Base-by-base conservation (phyloP, 2,329 filamentous ascomycete species). In the Neofusicoccum laricinum region DNA sequence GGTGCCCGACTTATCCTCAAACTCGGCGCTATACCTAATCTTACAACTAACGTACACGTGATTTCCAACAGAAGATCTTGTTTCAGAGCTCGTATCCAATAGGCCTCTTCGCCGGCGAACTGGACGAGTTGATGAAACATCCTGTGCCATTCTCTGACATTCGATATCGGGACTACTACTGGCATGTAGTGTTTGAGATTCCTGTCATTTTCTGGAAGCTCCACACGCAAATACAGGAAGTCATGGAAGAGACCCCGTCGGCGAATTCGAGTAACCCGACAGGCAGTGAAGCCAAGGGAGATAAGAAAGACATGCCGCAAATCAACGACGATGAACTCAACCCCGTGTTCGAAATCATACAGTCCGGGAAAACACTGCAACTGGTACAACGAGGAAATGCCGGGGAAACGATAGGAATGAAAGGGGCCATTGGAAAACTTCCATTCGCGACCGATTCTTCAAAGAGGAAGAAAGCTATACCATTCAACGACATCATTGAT, bases 111-210 rank as follows among this genome's bases (percentile, higher is more conserved):
- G n/a, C 45, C 8, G 58, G 58, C 1, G 11, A 50, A 14, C 17
- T 61, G 4, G n/a, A 61, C 4, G 41, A 50, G 12, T 19, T 17
- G n/a, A 61, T 45, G 12, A 48, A 40, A 10, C 15, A 49, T 4
- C 43, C 45, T 5, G 55, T n/a, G 10, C 5, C 32, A 2, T 38
- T 40, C 19, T 41, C 25, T 8, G 53, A 64, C 3, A 4, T 6
- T 2, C 6, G 25, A 2, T 19, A 34, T 5, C n/a, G 38, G 12
- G 59, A 65, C 19, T 63, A n/a, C 40, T 65, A 64, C 36, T 64
- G 63, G 63, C 38, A 46, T n/a, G 41, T 40, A 2, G 62, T 46
- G 1, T 67, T 67, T 21, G 66, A 67, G 38, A 30, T 67, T 1
- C 51, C 66, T 2, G 49, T 49, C 38, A 63, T 65, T 11, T 38